A percentile compares a stretch with the other conserved stretches of the same genome.
Conservation (phyloP, 768 basidiomycete genomes). For the Pleurotus sapidus region DNA sequence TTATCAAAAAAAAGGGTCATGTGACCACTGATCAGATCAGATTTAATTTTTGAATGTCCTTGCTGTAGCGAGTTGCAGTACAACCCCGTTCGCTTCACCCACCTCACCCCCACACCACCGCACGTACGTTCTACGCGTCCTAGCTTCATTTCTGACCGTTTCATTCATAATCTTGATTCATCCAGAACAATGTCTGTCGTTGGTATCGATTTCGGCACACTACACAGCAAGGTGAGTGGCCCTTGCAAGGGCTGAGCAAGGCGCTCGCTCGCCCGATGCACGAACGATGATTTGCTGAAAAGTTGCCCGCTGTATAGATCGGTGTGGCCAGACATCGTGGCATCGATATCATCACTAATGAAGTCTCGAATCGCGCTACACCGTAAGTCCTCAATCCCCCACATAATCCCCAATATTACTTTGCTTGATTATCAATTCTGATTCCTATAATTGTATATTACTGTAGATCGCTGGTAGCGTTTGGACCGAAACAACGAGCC, state of each 20-base stretch:
- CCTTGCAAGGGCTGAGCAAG: too few species aligned
- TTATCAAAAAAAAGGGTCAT: too few species aligned
- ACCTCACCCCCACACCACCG: too few species aligned
- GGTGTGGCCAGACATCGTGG: conserved; percentile 94
- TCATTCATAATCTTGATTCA: neutral
- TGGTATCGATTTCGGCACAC: conserved; percentile 90
- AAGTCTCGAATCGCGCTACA: conserved; percentile 95
- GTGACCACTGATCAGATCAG: too few species aligned
- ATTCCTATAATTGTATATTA: neutral
- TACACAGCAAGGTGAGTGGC: conserved; percentile 75
- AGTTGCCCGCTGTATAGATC: conserved; percentile 46
- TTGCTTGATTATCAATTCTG: too few species aligned
- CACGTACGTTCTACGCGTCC: conserved; percentile 8
- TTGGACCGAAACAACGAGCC: conserved; percentile 85
- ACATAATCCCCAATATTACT: too few species aligned
- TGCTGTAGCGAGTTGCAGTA: too few species aligned
- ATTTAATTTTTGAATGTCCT: too few species aligned
- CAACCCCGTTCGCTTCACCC: too few species aligned
- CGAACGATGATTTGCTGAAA: conserved; percentile 13
- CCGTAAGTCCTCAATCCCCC: conserved; percentile 58
- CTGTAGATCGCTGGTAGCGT: conserved; percentile 86
- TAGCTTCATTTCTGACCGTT: too few species aligned
- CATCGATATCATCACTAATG: conserved; percentile 98
- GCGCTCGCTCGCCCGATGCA: conserved; percentile 6
- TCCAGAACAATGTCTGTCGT: conserved; percentile 78